Percentiles rank a stretch among this genome's conserved stretches.
Evolutionary conservation across 495 filamentous ascomycete genomes (phyloP).

Genomic region (Bacidia rubella): DNA sequence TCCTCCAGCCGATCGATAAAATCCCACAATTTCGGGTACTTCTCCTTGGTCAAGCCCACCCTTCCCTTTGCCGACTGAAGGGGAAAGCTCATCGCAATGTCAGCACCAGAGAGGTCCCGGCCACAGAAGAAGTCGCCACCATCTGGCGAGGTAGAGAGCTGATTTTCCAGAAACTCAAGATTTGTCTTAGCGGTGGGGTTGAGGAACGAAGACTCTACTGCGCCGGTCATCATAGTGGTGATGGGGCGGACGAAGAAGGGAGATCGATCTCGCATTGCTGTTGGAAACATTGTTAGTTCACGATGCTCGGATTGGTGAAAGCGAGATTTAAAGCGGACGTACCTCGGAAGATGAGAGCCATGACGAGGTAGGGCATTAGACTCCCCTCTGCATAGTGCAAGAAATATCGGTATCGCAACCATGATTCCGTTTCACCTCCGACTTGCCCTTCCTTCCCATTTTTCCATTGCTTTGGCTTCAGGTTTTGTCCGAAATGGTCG

Average conservation of each 20-base stretch:
- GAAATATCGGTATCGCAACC: slow-evolving; percentile 62
- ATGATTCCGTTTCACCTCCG: slow-evolving; percentile 60
- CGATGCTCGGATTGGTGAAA: too few species aligned
- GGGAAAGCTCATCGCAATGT: slow-evolving; percentile 70
- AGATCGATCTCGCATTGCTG: slow-evolving; percentile 47
- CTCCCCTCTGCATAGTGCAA: slow-evolving; percentile 77
- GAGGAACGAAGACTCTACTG: slow-evolving; percentile 47
- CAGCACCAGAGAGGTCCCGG: slow-evolving; percentile 55
- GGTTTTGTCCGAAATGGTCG: slow-evolving; percentile 53
- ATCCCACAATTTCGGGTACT: slow-evolving; percentile 45
- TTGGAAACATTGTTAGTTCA: neutral
- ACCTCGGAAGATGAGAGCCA: slow-evolving; percentile 44
- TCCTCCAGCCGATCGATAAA: slow-evolving; percentile 51
- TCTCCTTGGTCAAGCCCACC: slow-evolving; percentile 33
- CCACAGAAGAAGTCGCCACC: slow-evolving; percentile 61
- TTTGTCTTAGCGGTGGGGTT: slow-evolving; percentile 49
- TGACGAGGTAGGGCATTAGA: slow-evolving; percentile 56
- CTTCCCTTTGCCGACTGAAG: slow-evolving; percentile 39
- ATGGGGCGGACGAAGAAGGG: slow-evolving; percentile 84
- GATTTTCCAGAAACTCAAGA: slow-evolving; percentile 58
- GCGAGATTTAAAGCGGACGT: slow-evolving; percentile 16
- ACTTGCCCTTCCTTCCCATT: slow-evolving; percentile 40
- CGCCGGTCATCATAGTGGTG: slow-evolving; percentile 46
- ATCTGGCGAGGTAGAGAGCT: slow-evolving; percentile 49
- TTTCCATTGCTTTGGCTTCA: slow-evolving; percentile 52